Conservation (phyloP, 345 rosid species). For the Salix dunnii region DNA sequence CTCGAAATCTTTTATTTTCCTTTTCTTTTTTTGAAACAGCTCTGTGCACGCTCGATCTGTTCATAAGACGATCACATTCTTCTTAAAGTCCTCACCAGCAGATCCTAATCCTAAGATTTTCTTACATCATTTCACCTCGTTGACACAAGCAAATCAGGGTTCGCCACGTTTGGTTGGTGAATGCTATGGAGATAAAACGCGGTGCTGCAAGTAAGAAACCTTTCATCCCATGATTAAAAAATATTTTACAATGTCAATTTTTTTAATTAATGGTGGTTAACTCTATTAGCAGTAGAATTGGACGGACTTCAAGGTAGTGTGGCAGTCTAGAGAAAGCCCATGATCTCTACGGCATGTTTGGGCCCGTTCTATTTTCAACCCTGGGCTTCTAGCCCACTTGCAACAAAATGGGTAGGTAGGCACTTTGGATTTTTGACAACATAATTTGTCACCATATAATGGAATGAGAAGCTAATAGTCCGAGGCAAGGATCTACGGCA, state of each 20-base stretch:
- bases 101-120: neutral
- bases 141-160: neutral
- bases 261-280: too few species aligned
- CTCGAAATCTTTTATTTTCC: neutral
- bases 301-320: too few species aligned
- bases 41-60: neutral
- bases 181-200: neutral
- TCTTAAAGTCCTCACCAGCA: slow-evolving; percentile 1
- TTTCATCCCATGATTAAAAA: neutral
- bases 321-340: too few species aligned
- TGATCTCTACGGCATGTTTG: neutral
- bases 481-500: too few species aligned
- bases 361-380: neutral
- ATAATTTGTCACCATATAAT: too few species aligned
- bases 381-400: neutral
- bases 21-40: neutral
- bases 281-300: too few species aligned
- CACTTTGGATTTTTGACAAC: neutral
- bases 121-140: neutral
- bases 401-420: neutral
- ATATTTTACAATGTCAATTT: too few species aligned
- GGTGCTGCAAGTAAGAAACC: neutral
- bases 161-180: neutral
- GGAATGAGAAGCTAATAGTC: neutral
- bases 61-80: neutral